Conservation (phyloP, 306 rosid genomes). For the Quercus engelmannii region DNA sequence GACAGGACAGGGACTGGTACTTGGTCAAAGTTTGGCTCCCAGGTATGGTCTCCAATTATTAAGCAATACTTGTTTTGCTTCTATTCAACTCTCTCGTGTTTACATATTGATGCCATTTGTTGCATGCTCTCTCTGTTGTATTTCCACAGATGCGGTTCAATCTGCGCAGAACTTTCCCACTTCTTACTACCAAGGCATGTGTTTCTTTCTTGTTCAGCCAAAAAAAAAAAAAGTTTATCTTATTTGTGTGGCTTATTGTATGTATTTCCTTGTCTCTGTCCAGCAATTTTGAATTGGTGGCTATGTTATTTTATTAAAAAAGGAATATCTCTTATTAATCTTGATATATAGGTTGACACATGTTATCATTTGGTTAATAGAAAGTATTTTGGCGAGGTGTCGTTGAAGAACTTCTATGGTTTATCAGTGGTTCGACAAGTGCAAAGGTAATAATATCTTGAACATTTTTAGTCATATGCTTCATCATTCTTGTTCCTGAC, state of each 20-base stretch:
- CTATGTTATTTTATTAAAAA: constrained; percentile 4
- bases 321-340: constrained; percentile 9
- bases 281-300: neutral
- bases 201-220: neutral
- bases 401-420: constrained; percentile 98
- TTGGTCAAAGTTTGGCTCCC: constrained; percentile 86
- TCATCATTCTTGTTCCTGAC: neutral
- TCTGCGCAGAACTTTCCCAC: constrained; percentile 80
- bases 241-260: neutral
- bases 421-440: constrained; percentile 93
- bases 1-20: constrained; percentile 99
- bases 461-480: neutral
- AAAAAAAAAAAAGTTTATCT: neutral
- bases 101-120: neutral
- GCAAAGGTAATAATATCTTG: constrained; percentile 61
- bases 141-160: constrained; percentile 79
- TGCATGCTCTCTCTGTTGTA: constrained; percentile 16
- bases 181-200: constrained; percentile 92
- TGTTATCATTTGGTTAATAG: constrained; percentile 48
- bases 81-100: neutral
- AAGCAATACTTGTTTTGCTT: constrained; percentile 11
- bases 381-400: constrained; percentile 99
- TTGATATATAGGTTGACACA: constrained; percentile 30
- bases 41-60: constrained; percentile 50
- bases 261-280: constrained; percentile 3